Conservation (phyloP, 1,139 yeast genomes). For the Protomyces arabidopsidicola region DNA sequence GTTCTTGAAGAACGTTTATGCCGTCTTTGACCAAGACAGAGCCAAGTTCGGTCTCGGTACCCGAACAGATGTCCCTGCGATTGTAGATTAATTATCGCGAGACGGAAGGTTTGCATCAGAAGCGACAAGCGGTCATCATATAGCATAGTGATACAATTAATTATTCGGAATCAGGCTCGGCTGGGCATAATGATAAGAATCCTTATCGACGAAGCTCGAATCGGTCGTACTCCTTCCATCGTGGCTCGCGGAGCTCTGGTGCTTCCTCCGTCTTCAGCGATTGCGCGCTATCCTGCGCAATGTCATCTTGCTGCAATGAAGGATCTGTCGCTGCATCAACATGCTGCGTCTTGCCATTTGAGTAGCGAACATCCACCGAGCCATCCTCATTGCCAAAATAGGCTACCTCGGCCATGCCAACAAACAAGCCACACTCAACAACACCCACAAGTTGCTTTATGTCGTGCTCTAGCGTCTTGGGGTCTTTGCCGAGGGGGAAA, state of each 20-base stretch:
- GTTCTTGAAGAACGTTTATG: slow-evolving; percentile 62
- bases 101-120: too few species aligned
- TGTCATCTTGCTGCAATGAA: neutral
- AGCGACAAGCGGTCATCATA: too few species aligned
- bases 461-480: slow-evolving; percentile 42
- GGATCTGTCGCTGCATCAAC: neutral
- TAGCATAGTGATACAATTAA: too few species aligned
- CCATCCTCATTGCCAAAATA: slow-evolving; percentile 87
- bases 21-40: slow-evolving; percentile 52
- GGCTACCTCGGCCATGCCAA: slow-evolving; percentile 66
- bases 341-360: slow-evolving; percentile 15
- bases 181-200: too few species aligned
- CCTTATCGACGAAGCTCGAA: slow-evolving; percentile 19
- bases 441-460: slow-evolving; percentile 84
- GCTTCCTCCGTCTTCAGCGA: slow-evolving; percentile 1
- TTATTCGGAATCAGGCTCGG: too few species aligned
- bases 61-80: slow-evolving; percentile 24
- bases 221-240: slow-evolving; percentile 23
- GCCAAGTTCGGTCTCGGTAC: slow-evolving; percentile 5
- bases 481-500: slow-evolving; percentile 71
- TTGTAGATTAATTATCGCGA: slow-evolving; percentile 1
- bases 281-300: neutral
- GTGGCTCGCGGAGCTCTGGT: slow-evolving; percentile 17
- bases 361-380: slow-evolving; percentile 43
- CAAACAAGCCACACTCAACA: slow-evolving; percentile 92